Conservation (phyloP, 176 grass and related monocot species). For the Oryza brachyantha region DNA sequence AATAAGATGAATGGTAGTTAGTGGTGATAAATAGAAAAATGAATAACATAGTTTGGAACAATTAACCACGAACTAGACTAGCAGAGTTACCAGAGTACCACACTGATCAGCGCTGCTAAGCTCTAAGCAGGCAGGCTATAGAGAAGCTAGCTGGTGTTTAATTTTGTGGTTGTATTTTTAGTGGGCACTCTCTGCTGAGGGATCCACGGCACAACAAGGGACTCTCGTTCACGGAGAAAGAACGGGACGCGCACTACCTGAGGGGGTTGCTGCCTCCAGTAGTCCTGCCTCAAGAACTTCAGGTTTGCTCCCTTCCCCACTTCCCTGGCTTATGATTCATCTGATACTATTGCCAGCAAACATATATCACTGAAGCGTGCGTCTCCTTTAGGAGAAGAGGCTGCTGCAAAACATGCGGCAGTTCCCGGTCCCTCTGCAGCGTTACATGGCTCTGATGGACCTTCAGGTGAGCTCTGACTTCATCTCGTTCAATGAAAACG, state of each 20-base stretch:
- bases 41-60: too few species aligned
- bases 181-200: slow-evolving; percentile 63
- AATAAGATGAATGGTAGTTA: too few species aligned
- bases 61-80: too few species aligned
- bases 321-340: not conserved
- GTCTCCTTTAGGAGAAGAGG: slow-evolving; percentile 67
- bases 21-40: too few species aligned
- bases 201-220: slow-evolving; percentile 85
- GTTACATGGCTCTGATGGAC: slow-evolving; percentile 81
- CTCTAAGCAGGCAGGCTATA: not conserved
- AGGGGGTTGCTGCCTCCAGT: slow-evolving; percentile 61
- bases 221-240: slow-evolving; percentile 62
- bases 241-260: slow-evolving; percentile 76
- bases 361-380: not conserved
- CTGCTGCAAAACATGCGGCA: slow-evolving; percentile 80
- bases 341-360: not conserved
- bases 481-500: not conserved
- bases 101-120: not conserved
- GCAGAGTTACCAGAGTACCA: too few species aligned
- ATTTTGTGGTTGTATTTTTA: slow-evolving; percentile 18
- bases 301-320: slow-evolving; percentile 29
- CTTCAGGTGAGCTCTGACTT: slow-evolving; percentile 47
- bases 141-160: not conserved
- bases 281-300: slow-evolving; percentile 50
- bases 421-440: slow-evolving; percentile 64